Percentiles rank a stretch among this genome's conserved stretches.
Conservation (phyloP, 106 monocot species). For the Dendrobium nobile region DNA sequence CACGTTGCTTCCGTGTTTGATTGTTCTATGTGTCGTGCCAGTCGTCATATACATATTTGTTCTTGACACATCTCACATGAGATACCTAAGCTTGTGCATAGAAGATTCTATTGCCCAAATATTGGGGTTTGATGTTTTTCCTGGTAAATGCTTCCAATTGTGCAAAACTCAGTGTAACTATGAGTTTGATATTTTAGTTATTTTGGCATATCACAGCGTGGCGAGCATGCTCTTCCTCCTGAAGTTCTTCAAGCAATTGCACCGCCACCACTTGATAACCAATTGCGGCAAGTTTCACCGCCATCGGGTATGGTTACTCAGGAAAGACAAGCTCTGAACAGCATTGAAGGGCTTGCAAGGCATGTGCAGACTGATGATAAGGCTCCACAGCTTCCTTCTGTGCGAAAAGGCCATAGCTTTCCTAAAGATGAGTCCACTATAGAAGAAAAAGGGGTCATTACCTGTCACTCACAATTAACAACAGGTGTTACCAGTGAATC, state of each 20-base stretch:
- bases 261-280: slow-evolving; percentile 52
- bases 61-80: not conserved
- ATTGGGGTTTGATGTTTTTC: not conserved
- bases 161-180: not conserved
- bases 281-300: slow-evolving; percentile 25
- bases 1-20: not conserved
- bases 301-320: slow-evolving; percentile 19
- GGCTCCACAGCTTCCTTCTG: slow-evolving; percentile 12
- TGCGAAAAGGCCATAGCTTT: slow-evolving; percentile 23
- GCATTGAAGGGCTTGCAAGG: slow-evolving; percentile 35
- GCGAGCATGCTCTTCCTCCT: slow-evolving; percentile 66
- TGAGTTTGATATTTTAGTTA: not conserved
- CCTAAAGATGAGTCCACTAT: slow-evolving; percentile 42
- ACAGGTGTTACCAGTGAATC: slow-evolving; percentile 33
- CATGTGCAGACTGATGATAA: slow-evolving; percentile 32
- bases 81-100: not conserved
- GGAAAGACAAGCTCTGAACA: slow-evolving; percentile 24
- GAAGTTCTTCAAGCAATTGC: slow-evolving; percentile 81
- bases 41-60: not conserved
- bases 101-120: not conserved
- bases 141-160: not conserved
- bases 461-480: slow-evolving; percentile 2
- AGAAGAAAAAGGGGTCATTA: slow-evolving; percentile 36
- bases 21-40: not conserved
- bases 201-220: slow-evolving; percentile 37